These are phyloP conservation scores for Colletotrichum sp. DNA, from an alignment of 2,329 filamentous ascomycete genomes.

Conservation along the genomic window DNA sequence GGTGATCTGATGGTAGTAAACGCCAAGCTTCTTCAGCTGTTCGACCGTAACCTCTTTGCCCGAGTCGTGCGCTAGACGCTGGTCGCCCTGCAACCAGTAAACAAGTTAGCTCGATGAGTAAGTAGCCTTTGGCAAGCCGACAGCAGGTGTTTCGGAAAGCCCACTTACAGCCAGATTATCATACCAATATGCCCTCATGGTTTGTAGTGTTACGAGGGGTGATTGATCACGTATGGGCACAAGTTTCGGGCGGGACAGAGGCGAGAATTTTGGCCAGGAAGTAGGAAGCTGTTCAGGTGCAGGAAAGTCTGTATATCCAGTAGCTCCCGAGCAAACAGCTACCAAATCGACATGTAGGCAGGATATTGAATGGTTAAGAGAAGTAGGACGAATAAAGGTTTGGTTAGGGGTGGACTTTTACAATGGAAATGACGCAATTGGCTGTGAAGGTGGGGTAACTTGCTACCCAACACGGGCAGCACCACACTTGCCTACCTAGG, in stretches of 20 bases:
- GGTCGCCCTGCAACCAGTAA: slow-evolving; percentile 73
- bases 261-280: not conserved
- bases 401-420: not conserved
- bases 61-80: slow-evolving; percentile 89
- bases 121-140: not conserved
- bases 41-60: slow-evolving; percentile 69
- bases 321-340: not conserved
- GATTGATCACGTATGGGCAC: not conserved
- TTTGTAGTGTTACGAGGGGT: not conserved
- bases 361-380: not conserved
- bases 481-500: not conserved
- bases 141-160: not conserved
- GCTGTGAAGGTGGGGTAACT: slow-evolving; percentile 2
- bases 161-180: slow-evolving; percentile 58
- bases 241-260: not conserved
- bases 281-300: not conserved
- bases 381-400: not conserved
- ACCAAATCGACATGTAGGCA: not conserved
- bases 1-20: slow-evolving; percentile 76
- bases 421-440: slow-evolving; percentile 14
- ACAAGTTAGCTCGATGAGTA: not conserved
- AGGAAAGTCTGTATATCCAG: not conserved
- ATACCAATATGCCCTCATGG: slow-evolving; percentile 64
- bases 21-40: slow-evolving; percentile 77
- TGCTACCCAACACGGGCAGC: not conserved